Conservation (phyloP, 805 yeast genomes). For the Pichia sporocuriosa region DNA sequence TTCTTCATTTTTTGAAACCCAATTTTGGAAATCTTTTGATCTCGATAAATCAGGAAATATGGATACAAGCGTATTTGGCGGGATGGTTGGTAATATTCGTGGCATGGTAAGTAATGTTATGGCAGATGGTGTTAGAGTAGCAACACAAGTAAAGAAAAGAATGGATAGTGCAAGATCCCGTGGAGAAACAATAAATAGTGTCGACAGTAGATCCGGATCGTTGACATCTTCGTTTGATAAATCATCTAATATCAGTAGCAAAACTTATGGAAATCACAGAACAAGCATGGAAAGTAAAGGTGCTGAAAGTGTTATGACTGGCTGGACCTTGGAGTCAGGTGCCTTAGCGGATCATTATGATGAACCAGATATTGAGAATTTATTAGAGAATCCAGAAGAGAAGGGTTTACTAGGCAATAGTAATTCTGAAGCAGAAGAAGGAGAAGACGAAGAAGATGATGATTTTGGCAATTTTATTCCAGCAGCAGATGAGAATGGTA, state of each 20-base stretch:
- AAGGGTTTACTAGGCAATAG: background rate
- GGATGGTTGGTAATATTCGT: conserved; percentile 52
- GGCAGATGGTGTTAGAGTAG: conserved; percentile 90
- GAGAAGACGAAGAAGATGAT: conserved; percentile 26
- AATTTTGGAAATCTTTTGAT: conserved; percentile 62
- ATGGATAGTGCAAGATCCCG: conserved; percentile 61
- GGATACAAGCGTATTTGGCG: conserved; percentile 34
- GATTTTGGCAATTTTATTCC: conserved; percentile 30
- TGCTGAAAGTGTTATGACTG: conserved; percentile 13
- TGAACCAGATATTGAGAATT: conserved; percentile 9
- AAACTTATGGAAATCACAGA: background rate
- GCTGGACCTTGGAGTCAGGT: conserved; percentile 10
- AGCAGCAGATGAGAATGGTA: conserved; percentile 12
- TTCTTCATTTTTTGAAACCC: conserved; percentile 71
- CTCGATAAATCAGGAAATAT: conserved; percentile 35
- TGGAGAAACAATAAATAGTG: conserved; percentile 8
- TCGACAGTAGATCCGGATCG: conserved; percentile 9
- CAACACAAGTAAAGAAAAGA: conserved; percentile 79
- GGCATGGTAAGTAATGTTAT: conserved; percentile 87
- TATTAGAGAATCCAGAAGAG: conserved; percentile 4
- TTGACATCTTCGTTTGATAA: background rate
- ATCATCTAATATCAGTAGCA: background rate
- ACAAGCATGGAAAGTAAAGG: conserved; percentile 12
- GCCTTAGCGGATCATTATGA: conserved; percentile 7
- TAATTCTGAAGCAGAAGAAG: conserved; percentile 11